These are phyloP conservation scores for Trichoderma gracile DNA, from an alignment of 2,329 filamentous ascomycete species.

Conservation along the genomic window DNA sequence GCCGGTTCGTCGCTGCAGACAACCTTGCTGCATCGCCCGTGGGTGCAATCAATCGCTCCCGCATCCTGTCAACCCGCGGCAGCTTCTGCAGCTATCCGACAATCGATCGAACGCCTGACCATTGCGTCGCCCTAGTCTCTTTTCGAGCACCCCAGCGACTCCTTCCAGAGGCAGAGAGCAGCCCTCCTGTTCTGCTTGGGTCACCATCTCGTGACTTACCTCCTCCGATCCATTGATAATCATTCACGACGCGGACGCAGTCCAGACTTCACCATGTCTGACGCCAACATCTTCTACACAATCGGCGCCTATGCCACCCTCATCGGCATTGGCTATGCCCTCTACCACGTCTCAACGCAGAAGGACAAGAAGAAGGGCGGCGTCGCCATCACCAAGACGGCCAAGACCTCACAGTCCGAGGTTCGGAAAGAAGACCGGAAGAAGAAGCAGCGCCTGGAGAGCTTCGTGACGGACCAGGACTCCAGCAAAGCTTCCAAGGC, in stretches of 20 bases:
- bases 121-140: background rate
- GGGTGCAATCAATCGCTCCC: conserved; percentile 17
- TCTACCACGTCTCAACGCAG: conserved; percentile 42
- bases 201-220: background rate
- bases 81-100: conserved; percentile 15
- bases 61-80: conserved; percentile 17
- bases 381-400: conserved; percentile 34
- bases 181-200: background rate
- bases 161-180: background rate
- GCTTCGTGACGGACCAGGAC: conserved; percentile 43
- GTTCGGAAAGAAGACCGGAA: conserved; percentile 46
- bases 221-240: background rate
- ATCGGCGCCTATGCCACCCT: conserved; percentile 42
- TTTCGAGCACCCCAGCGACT: background rate
- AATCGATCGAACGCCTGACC: conserved; percentile 16
- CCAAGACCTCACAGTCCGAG: conserved; percentile 37
- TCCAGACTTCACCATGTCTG: conserved; percentile 35
- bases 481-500: conserved; percentile 44
- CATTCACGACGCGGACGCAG: background rate
- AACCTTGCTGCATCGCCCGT: conserved; percentile 22
- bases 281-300: conserved; percentile 41
- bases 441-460: conserved; percentile 50
- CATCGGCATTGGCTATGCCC: conserved; percentile 39
- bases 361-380: conserved; percentile 38
- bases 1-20: conserved; percentile 20